Percentiles rank a stretch among this genome's conserved stretches.
These are phyloP conservation scores for Phytopythium boreale DNA, from an alignment of 352 stramenopile genomes.

Conservation along the genomic window DNA sequence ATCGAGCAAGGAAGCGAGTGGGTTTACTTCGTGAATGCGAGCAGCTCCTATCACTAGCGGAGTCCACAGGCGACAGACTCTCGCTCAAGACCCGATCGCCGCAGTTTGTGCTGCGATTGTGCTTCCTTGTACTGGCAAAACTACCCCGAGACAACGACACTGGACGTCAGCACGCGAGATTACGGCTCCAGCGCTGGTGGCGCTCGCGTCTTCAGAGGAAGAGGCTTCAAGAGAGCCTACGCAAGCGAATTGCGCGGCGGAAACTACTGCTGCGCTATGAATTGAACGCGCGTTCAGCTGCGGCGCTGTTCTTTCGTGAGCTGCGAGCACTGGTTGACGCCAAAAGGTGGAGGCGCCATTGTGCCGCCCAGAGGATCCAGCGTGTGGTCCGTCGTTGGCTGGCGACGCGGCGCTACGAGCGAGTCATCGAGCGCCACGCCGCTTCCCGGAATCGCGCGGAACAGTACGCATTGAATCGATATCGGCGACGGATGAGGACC, in stretches of 20 bases:
- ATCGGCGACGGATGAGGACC: conserved; percentile 17
- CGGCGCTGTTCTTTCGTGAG: conserved; percentile 44
- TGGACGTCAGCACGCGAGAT: conserved; percentile 13
- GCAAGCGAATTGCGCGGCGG: conserved; percentile 6
- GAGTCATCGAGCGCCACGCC: conserved; percentile 22
- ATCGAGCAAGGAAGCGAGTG: conserved; percentile 32
- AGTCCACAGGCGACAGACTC: conserved; percentile 9
- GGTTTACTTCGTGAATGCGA: conserved; percentile 32
- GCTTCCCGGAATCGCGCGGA: conserved; percentile 11
- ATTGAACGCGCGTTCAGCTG: conserved; percentile 35
- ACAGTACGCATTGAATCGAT: conserved; percentile 11
- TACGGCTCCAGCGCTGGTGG: conserved; percentile 44
- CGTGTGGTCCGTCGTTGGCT: conserved; percentile 35
- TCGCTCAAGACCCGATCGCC: conserved; percentile 30
- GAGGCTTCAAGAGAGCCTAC: conserved; percentile 7
- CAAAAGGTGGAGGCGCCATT: conserved; percentile 30
- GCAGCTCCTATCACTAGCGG: conserved; percentile 29
- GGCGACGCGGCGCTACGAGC: conserved; percentile 38
- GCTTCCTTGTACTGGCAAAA: conserved; percentile 43
- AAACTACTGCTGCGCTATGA: conserved; percentile 11
- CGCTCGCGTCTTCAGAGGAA: conserved; percentile 1
- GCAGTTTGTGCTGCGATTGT: conserved; percentile 46
- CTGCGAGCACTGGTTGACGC: conserved; percentile 28
- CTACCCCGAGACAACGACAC: conserved; percentile 29
- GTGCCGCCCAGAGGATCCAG: conserved; percentile 49